phyloP scores from a whole-genome alignment of 805 yeast species.

The Saccharomycopsis fodiens region DNA sequence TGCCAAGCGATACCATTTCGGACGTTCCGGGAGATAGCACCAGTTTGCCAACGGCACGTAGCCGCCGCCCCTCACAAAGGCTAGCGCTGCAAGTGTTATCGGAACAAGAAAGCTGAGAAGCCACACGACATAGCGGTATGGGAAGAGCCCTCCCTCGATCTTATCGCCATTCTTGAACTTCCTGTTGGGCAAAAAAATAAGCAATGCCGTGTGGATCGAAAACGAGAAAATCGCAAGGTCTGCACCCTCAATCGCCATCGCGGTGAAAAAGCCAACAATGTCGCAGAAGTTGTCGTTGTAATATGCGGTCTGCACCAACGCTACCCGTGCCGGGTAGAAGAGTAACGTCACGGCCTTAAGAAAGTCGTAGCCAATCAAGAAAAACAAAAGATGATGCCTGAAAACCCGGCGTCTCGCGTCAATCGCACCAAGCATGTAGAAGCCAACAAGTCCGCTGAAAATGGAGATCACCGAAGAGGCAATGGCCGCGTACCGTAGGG shows the following conservation, averaged over 20 bases:
- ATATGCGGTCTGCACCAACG: constrained; percentile 36
- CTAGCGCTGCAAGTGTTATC: constrained; percentile 58
- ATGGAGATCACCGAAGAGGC: constrained; percentile 44
- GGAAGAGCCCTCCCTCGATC: constrained; percentile 69
- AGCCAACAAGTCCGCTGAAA: constrained; percentile 46
- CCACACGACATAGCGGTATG: constrained; percentile 51
- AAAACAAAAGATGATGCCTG: constrained; percentile 62
- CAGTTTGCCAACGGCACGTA: constrained; percentile 60
- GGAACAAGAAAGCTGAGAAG: constrained; percentile 54
- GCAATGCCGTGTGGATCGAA: constrained; percentile 73
- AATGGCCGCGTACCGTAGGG: constrained; percentile 31
- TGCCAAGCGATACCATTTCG: constrained; percentile 65
- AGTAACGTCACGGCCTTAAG: constrained; percentile 63
- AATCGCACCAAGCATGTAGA: constrained; percentile 54
- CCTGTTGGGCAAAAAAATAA: constrained; percentile 58
- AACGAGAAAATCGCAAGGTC: constrained; percentile 76
- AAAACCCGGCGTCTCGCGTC: constrained; percentile 58
- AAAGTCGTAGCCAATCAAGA: constrained; percentile 65
- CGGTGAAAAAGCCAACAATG: constrained; percentile 74
- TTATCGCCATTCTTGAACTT: constrained; percentile 34
- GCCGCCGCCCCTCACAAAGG: constrained; percentile 51
- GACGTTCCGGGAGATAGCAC: constrained; percentile 71
- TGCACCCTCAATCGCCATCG: constrained; percentile 75
- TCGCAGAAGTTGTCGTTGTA: constrained; percentile 46
- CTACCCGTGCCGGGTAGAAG: constrained; percentile 58